These are phyloP conservation scores for Cenchrus purpureus DNA, from an alignment of 176 grass and related monocot species.

Conservation along the genomic window DNA sequence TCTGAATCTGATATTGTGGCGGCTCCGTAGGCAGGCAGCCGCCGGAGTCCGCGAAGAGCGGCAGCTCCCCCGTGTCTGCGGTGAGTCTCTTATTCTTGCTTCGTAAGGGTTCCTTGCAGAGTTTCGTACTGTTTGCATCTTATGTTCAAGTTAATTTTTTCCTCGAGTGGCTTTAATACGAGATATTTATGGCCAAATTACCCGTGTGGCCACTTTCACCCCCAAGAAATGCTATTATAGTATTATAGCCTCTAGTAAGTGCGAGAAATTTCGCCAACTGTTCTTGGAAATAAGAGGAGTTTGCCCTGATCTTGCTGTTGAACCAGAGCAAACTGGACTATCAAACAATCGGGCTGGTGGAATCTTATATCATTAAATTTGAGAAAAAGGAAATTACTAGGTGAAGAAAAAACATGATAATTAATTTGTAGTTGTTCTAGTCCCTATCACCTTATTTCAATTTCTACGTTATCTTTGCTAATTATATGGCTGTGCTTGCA, in stretches of 20 bases:
- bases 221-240: not conserved
- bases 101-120: not conserved
- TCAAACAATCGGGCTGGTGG: not conserved
- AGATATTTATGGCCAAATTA: not conserved
- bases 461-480: slow-evolving; percentile 6
- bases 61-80: slow-evolving; percentile 16
- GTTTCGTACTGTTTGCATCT: not conserved
- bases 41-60: not conserved
- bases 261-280: not conserved
- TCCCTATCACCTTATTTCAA: slow-evolving; percentile 3
- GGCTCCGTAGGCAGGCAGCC: not conserved
- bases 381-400: not conserved
- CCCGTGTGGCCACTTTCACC: not conserved
- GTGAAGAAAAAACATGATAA: not conserved
- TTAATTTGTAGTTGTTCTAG: not conserved
- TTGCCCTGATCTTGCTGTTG: not conserved
- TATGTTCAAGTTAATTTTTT: slow-evolving; percentile 3
- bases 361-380: slow-evolving; percentile 12
- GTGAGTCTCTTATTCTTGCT: slow-evolving; percentile 44
- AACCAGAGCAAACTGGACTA: not conserved
- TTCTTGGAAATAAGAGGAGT: slow-evolving; percentile 20
- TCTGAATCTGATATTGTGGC: slow-evolving; percentile 24
- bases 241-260: not conserved
- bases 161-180: not conserved
- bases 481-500: not conserved